Percentiles rank a stretch among this genome's conserved stretches.
phyloP scores from a whole-genome alignment of 768 basidiomycete genomes.

The Favolaschia claudopus region DNA sequence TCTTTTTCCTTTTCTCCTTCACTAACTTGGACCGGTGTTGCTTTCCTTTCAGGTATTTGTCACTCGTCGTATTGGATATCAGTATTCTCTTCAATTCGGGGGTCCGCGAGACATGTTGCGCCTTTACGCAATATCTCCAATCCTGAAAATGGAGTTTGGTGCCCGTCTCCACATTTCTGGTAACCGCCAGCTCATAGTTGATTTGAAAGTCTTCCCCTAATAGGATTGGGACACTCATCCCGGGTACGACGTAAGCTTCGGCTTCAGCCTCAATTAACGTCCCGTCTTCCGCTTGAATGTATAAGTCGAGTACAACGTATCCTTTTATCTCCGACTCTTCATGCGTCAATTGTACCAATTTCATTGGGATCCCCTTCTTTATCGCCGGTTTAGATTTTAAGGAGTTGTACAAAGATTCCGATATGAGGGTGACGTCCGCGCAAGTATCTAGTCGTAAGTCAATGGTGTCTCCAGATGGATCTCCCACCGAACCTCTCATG shows the following conservation, averaged over 20 bases:
- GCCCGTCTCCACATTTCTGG: not conserved
- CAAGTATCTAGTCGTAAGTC: not conserved
- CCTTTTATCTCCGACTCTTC: not conserved
- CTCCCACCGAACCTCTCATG: not conserved
- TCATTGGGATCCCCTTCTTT: not conserved
- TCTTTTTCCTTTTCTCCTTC: not conserved
- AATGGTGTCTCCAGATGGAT: not conserved
- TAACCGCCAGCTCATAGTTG: not conserved
- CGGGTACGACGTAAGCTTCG: not conserved
- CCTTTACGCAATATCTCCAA: not conserved
- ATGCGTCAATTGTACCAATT: not conserved
- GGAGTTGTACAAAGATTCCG: not conserved
- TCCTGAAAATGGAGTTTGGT: not conserved
- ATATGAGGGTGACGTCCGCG: too few relatives aligned
- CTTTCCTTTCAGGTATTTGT: not conserved
- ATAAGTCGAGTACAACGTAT: not conserved
- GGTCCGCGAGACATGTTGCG: not conserved
- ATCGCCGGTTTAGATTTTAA: not conserved
- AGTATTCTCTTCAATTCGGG: not conserved
- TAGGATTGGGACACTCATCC: not conserved
- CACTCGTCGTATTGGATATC: not conserved
- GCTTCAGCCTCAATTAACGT: not conserved
- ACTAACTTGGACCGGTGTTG: not conserved
- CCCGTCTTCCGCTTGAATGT: not conserved
- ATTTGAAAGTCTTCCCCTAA: not conserved